Percentiles rank a stretch among this genome's conserved stretches.
Evolutionary conservation across 2,329 filamentous ascomycete genomes (phyloP).

Genomic region (Cytospora chrysosperma): DNA sequence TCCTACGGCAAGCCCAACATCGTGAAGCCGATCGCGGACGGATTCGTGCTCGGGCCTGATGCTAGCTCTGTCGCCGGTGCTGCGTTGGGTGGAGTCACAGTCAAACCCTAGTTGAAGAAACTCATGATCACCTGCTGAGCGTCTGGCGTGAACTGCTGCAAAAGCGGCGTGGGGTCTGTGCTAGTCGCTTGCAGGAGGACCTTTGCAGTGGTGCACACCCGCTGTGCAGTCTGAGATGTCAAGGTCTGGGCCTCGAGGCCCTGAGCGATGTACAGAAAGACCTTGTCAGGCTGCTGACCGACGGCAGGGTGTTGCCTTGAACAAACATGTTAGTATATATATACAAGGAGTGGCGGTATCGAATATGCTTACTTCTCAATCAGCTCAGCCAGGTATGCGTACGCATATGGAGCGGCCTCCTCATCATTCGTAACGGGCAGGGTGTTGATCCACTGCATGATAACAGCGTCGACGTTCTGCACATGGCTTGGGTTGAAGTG

Average conservation of each 20-base stretch:
- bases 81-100: constrained; percentile 1
- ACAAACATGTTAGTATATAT: constrained; percentile 11
- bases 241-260: constrained; percentile 89
- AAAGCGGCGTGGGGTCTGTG: constrained; percentile 72
- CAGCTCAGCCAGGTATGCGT: constrained; percentile 84
- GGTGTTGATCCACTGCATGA: constrained; percentile 85
- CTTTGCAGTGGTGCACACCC: constrained; percentile 77
- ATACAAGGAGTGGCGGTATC: not conserved
- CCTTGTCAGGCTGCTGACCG: constrained; percentile 71
- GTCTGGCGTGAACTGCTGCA: constrained; percentile 74
- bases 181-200: constrained; percentile 70
- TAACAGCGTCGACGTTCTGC: constrained; percentile 70
- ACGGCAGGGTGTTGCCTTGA: constrained; percentile 84
- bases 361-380: constrained; percentile 80
- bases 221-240: constrained; percentile 76
- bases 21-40: constrained; percentile 9
- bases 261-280: constrained; percentile 82
- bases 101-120: constrained; percentile 64
- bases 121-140: constrained; percentile 77
- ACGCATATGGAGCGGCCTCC: constrained; percentile 94
- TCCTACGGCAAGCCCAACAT: constrained; percentile 1
- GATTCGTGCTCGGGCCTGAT: constrained; percentile 1
- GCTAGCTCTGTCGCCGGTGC: constrained; percentile 6
- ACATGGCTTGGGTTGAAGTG: constrained; percentile 83
- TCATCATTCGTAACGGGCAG: constrained; percentile 93